These are phyloP conservation scores for Colletotrichum sp. DNA, from an alignment of 2,329 filamentous ascomycete species.

Conservation along the genomic window DNA sequence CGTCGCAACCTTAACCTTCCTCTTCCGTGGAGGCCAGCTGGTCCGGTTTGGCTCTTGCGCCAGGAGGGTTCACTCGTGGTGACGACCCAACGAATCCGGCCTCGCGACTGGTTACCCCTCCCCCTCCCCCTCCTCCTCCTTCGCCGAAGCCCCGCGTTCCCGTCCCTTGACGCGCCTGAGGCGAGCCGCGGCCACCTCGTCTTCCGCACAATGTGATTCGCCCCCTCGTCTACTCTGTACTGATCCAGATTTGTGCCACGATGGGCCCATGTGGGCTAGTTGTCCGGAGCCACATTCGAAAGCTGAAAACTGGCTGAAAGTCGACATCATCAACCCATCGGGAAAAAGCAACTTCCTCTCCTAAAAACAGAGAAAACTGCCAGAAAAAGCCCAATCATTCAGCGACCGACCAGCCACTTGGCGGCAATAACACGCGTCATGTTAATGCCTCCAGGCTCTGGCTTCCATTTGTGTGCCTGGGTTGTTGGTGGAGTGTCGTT, in stretches of 20 bases:
- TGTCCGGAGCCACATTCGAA: not conserved
- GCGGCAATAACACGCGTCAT: conserved; percentile 26
- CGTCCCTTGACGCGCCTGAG: conserved; percentile 2
- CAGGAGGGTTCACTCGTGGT: conserved; percentile 1
- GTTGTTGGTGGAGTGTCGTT: not conserved
- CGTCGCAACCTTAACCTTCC: conserved; percentile 2
- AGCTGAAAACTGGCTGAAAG: not conserved
- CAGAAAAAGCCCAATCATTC: not conserved
- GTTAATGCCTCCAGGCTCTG: conserved; percentile 25
- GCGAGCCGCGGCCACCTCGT: conserved; percentile 15
- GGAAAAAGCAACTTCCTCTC: not conserved
- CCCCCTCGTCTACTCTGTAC: not conserved
- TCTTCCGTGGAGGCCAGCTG: not conserved
- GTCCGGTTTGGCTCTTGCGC: not conserved
- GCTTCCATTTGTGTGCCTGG: conserved; percentile 1
- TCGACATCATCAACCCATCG: not conserved
- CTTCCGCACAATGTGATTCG: not conserved
- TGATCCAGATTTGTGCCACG: not conserved
- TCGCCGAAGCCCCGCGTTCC: not conserved
- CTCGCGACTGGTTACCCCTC: conserved; percentile 5
- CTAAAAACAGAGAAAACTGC: not conserved
- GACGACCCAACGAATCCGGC: conserved; percentile 8
- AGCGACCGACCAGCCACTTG: not conserved
- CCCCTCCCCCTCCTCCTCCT: not conserved
- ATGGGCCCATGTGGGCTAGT: not conserved